Conservation (phyloP, 768 basidiomycete genomes). For the Amanita rimosa region DNA sequence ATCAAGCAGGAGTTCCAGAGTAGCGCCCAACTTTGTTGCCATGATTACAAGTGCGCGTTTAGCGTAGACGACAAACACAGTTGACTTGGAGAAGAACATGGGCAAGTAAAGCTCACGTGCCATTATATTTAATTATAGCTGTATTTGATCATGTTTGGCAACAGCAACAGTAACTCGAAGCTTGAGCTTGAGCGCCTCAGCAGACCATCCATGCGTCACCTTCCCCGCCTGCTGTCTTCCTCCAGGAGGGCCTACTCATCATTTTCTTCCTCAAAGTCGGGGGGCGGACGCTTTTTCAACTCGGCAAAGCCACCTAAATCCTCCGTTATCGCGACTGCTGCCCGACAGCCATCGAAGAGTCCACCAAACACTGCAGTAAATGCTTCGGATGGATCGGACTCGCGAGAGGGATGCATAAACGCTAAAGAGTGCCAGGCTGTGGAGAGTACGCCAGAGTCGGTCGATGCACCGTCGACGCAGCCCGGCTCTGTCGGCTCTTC, state of each 20-base stretch:
- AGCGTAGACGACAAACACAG: not conserved
- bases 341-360: conserved; percentile 5
- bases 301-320: conserved; percentile 57
- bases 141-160: conserved; percentile 1
- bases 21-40: not conserved
- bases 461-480: not conserved
- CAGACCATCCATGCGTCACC: conserved; percentile 32
- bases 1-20: not conserved
- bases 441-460: not conserved
- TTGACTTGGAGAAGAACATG: conserved; percentile 1
- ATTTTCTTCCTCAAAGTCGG: conserved; percentile 69
- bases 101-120: not conserved
- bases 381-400: conserved; percentile 12
- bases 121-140: too few relatives aligned
- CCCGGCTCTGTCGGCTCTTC: not conserved
- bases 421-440: not conserved
- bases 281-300: conserved; percentile 65
- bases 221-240: conserved; percentile 38
- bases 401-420: conserved; percentile 9
- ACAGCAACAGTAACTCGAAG: not conserved
- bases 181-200: not conserved
- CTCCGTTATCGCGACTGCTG: conserved; percentile 22
- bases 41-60: not conserved
- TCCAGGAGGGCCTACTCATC: conserved; percentile 60
- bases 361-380: conserved; percentile 15